Base-by-base conservation (phyloP, 176 grass and related monocot genomes). In the Urochloa ruziziensis region DNA sequence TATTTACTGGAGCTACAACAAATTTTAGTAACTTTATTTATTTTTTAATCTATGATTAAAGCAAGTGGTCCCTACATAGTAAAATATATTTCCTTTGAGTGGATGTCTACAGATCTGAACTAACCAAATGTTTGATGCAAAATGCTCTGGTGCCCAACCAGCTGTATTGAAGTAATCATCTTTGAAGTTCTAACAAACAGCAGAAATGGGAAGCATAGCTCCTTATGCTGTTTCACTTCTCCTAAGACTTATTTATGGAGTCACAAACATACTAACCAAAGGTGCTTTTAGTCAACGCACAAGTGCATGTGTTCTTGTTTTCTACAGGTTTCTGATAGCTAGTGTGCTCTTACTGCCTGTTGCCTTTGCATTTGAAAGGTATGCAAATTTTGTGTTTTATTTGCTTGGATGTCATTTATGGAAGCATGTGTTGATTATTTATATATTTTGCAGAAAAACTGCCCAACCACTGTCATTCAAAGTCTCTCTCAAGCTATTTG, bases 321-420 rank as follows among this genome's bases (percentile, higher is more conserved):
- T 91, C 82, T 91, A 91, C 71, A 82, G 90, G 47, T 77, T 85
- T 76, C 29, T 25, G 0, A 52, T 47, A 40, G 90, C 57, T 29
- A 82, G 75, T 44, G 48, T 88, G 10, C 51, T 86, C 35, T 67
- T 91, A 14, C 53, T 78, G 12, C 90, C 86, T 5, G 1, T 91
- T 60, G 85, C 82, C 0, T 82, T 82, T 74, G 39, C 82, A 11
- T 49, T 91, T 40, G 86, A 85, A 88, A 82, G 90, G 86, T 91
- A 56, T 36, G 13, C 4, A 10, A 36, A 25, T n/a, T 54, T 23
- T 43, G 28, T 44, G 36, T 29, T 17, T 18, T 78, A 28, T 58
- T 49, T 61, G 11, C 74, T 36, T 36, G 21, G 19, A 48, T 60
- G 8, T 34, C 28, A 32, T 30, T 30, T 46, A 56, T 57, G 35